Evolutionary conservation across 164 flowering plant species (phyloP), one percentile per base, ranked within the genome.

Genomic region (Stephania japonica): DNA sequence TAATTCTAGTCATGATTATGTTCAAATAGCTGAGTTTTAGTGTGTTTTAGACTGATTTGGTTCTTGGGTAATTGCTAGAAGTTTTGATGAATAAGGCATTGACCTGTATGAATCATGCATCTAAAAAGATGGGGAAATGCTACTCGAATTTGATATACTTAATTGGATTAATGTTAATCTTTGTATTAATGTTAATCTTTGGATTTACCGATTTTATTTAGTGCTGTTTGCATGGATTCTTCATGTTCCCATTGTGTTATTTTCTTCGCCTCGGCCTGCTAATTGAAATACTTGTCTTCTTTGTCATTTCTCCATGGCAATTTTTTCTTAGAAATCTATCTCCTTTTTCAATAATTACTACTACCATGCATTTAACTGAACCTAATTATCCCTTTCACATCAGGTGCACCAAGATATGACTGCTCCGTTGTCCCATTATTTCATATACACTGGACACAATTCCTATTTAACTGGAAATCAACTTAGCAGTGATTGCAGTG

Each of bases 381-480:
- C 32, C 75, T 44, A 21, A 72, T n/a, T 10, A 13, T 50, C 11
- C 41, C 42, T 67, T 41, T 42, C 44, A 42, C 62, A 74, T 23
- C 82, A 83, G 88, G 88, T 82, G 38, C 80, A 81, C 53, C 87
- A 87, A 3, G 86, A 84, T 71, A 85, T 87, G 90, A 80, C 42
- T 69, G 82, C 87, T 73, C 87, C 90, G 14, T 71, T 87, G 70
- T 81, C 90, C 44, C 86, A 86, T 75, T 86, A 86, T 73, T 86
- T 77, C 74, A 80, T 86, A 72, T 86, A 77, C 64, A 86, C 89
- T 21, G 85, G 88, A 32, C 90, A 85, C 62, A 87, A 87, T 77
- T 84, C 90, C n/a, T 87, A 87, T 77, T 76, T 87, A 14, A 85
- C 85, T 25, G 90, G 90, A 38, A 87, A 85, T 65, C 90, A 87